Conservation (phyloP, 305 asterid species). For the Salvia sclarea region DNA sequence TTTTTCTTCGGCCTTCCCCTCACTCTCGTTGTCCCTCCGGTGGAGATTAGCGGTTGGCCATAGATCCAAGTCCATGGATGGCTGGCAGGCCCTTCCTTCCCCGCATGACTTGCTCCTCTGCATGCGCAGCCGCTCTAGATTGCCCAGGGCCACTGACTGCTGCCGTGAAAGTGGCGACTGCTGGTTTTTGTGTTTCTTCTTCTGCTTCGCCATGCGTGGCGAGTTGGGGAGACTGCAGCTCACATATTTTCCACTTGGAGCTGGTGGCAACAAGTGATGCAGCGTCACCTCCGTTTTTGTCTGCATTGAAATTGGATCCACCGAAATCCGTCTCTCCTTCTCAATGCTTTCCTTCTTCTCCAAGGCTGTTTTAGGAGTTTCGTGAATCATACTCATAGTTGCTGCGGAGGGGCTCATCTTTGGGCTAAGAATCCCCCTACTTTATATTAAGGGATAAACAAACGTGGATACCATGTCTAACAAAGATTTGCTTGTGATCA, state of each 20-base stretch:
- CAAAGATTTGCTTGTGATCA: conserved; percentile 26
- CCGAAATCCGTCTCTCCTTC: conserved; percentile 66
- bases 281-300: conserved; percentile 16
- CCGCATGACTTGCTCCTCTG: conserved; percentile 84
- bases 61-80: conserved; percentile 63
- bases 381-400: conserved; percentile 13
- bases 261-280: conserved; percentile 15
- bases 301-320: conserved; percentile 69
- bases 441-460: conserved; percentile 21
- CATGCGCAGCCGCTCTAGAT: conserved; percentile 66
- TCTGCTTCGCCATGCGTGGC: conserved; percentile 40
- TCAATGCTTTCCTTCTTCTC: conserved; percentile 34
- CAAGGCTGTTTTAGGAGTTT: background rate
- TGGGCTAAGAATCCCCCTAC: conserved; percentile 7
- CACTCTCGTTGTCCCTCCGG: background rate
- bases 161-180: conserved; percentile 44
- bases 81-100: conserved; percentile 58
- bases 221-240: conserved; percentile 72
- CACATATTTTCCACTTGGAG: conserved; percentile 37
- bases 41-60: conserved; percentile 38
- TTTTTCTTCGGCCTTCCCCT: conserved; percentile 8
- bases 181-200: conserved; percentile 37
- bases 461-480: conserved; percentile 37
- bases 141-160: conserved; percentile 63
- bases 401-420: background rate